Percentiles rank a stretch among this genome's conserved stretches.
phyloP scores from a whole-genome alignment of 1,139 yeast genomes.

The Yueomyces sp. region DNA sequence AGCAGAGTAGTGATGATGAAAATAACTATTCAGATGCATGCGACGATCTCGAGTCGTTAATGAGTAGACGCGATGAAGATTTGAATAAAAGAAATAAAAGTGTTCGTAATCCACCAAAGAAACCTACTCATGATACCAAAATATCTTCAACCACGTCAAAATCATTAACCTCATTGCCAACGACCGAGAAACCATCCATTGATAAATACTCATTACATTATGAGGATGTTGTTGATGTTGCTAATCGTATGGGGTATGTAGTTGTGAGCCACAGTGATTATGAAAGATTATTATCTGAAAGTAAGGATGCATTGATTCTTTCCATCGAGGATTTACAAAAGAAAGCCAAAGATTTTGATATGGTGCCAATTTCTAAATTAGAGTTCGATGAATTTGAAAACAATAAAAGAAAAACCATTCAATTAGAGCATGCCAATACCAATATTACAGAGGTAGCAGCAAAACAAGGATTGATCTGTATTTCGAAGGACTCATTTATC shows the following conservation, averaged over 20 bases:
- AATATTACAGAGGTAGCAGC: conserved; percentile 24
- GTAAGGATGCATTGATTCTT: too few relatives aligned
- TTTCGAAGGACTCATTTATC: conserved; percentile 44
- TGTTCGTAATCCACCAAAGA: not conserved
- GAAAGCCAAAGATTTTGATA: too few relatives aligned
- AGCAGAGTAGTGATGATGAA: not conserved
- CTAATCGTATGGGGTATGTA: not conserved
- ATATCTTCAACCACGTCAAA: not conserved
- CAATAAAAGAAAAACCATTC: too few relatives aligned
- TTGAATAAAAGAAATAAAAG: not conserved
- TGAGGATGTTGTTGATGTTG: not conserved
- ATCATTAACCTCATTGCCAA: too few relatives aligned
- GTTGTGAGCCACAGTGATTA: conserved; percentile 2
- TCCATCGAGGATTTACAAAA: too few relatives aligned
- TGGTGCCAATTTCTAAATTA: too few relatives aligned
- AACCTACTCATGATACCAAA: not conserved
- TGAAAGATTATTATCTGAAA: not conserved
- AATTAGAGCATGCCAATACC: not conserved
- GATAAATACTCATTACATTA: not conserved
- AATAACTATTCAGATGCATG: conserved; percentile 2
- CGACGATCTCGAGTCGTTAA: conserved; percentile 2
- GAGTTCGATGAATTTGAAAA: too few relatives aligned
- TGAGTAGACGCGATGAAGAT: not conserved
- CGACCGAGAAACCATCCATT: not conserved
- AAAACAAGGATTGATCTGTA: conserved; percentile 35